Base-by-base conservation (phyloP, 2,329 filamentous ascomycete genomes). In the Fusarium haematococcum region DNA sequence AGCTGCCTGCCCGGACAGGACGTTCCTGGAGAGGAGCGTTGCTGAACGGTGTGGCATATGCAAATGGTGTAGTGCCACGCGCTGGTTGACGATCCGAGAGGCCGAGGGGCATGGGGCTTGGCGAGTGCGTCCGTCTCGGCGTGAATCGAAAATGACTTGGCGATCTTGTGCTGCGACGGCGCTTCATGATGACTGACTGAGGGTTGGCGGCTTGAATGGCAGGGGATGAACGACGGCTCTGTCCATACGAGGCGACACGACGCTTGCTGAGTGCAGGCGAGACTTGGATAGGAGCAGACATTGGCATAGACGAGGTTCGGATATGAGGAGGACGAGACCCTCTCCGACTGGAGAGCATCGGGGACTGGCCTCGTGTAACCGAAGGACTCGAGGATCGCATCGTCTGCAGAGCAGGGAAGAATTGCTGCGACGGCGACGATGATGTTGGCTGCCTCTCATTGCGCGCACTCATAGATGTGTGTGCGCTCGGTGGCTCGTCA, bases 21-120 rank as follows among this genome's bases (percentile, higher is more conserved):
- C 84, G 83, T 63, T 88, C 86, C 14, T 85, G 80, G 10, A 83
- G 80, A 1, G 89, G 86, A 5, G 86, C 89, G 70, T 91, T 92
- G 77, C 92, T 95, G 79, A 92, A 87, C 0, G 93, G 93, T 1
- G 93, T 95, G 4, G 92, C 92, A 77, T 95, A 95, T n/a, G 91
- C 91, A 73, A 91, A 91, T 0, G 92, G 92, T 0, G 88, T 90
- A 14, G 85, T 85, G 16, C 81, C 81, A 35, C 86, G 81, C 63
- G 80, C 77, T 67, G 78, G 81, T 75, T 80, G 75, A 62, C 80
- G 80, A 52, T 85, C 82, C 7, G 79, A 79, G 6, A 81, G 66
- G 5, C 78, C 79, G 35, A 82, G 78, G 5, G 82, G 83, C 70
- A 83, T 80, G 6, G 85, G 84, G 77, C 83, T 89, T 57, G 83